Evolutionary conservation across 345 rosid genomes (phyloP).

Genomic region (Conringia planisiliqua): DNA sequence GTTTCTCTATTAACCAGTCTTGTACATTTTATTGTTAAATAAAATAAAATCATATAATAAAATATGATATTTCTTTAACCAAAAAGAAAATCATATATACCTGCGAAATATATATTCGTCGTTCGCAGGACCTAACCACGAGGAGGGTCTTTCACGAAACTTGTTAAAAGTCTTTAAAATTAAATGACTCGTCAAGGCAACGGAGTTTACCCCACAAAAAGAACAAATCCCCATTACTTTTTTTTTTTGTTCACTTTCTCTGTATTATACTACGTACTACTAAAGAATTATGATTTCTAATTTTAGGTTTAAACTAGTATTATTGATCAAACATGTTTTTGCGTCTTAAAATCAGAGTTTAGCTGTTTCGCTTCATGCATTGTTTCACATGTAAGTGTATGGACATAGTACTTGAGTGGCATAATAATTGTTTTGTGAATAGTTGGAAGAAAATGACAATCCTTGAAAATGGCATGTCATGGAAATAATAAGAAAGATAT

Average conservation of each 20-base stretch:
- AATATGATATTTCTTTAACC: not conserved
- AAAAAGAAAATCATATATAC: not conserved
- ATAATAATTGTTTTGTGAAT: slow-evolving; percentile 18
- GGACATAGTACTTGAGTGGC: slow-evolving; percentile 10
- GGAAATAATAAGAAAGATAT: slow-evolving; percentile 14
- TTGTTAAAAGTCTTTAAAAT: not conserved
- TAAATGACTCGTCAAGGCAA: slow-evolving; percentile 16
- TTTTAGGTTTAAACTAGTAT: not conserved
- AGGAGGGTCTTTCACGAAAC: slow-evolving; percentile 9
- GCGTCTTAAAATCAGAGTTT: not conserved
- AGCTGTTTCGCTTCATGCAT: not conserved
- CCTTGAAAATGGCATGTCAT: slow-evolving; percentile 22
- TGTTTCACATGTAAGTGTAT: slow-evolving; percentile 6
- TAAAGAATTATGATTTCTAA: not conserved
- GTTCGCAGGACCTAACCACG: slow-evolving; percentile 10
- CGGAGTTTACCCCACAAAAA: slow-evolving; percentile 4
- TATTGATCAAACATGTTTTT: slow-evolving; percentile 2
- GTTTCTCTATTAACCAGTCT: slow-evolving; percentile 15
- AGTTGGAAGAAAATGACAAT: slow-evolving; percentile 22
- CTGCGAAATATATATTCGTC: not conserved
- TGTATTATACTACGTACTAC: not conserved
- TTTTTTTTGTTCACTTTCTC: not conserved
- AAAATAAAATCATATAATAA: not conserved
- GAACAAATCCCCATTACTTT: slow-evolving; percentile 8
- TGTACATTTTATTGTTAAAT: not conserved